Evolutionary conservation across 257 asterid genomes (phyloP), one percentile per base, ranked within the genome.

Genomic region (Henckelia pumila): DNA sequence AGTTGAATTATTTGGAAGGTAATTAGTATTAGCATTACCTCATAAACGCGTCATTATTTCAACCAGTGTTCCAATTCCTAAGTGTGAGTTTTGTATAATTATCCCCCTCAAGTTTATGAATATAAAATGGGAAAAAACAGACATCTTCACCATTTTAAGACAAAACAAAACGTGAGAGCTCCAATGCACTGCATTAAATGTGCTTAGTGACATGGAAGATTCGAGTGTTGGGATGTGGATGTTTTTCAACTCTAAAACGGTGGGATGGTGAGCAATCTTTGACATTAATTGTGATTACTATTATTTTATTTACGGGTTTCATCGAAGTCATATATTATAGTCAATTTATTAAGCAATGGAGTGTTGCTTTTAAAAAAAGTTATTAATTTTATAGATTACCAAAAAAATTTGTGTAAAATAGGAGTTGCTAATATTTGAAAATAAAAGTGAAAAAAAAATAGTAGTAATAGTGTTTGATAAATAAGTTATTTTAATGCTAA

Each of bases 61-160:
- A 35, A 35, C 3, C 10, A 32, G 79, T 77, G 72, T 73, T 74
- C 69, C 73, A 69, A 69, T 77, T 83, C 82, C 30, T 6, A 0
- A 4, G 30, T 28, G 7, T 28, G 50, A 13, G n/a, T 40, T 40
- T 40, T 40, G 9, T 32, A 4, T 9, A 8, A 8, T 35, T 35
- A 1, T 35, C 9, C 35, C 35, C 8, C 35, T 7, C 35, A 78
- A 77, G 71, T 78, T 70, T 71, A 75, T 79, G 83, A 82, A 76
- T 85, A 73, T 78, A 82, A 61, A 68, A 87, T 64, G 80, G 30
- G 64, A 66, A 73, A 85, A 87, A 87, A 92, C 96, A 92, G 98
- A 92, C 98, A 92, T 92, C 96, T 92, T 92, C 96, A 89, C 96
- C 92, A 85, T 84, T 95, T 89, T 87, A 69, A 86, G 89, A 82